Evolutionary conservation across 768 basidiomycete species (phyloP), one percentile per base, ranked within the genome.

Genomic region (Russula ochroleuca): DNA sequence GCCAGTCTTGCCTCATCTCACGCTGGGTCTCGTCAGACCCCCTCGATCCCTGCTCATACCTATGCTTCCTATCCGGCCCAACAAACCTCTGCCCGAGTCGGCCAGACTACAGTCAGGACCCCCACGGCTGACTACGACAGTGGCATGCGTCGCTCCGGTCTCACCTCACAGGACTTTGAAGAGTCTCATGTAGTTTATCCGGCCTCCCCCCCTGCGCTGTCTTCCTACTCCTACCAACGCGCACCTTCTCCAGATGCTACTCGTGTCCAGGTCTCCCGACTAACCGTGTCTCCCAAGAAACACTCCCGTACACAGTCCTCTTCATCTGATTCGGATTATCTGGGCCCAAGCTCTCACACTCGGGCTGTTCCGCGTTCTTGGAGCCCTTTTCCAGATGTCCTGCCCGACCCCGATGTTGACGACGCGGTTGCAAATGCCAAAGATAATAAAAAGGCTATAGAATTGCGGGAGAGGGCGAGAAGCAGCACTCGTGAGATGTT

Each of bases 401-500:
- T 15, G 47, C 37, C 4, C n/a, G 15, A 28, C 21, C n/a, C 11
- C 47, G 37, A 25, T 23, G 35, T 41, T 13, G 33, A 51, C 6
- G 41, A 57, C 10, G 28, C 40, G n/a, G 25, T 19, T 17, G 19
- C n/a, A 17, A 21, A 21, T 3, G 19, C 10, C 19, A 31, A 61
- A 25, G 21, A 23, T 9, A n/a, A 17, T 25, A n/a, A 50, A 2
- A n/a, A 6, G 6, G 59, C 59, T 13, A 37, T n/a, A 6, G 25
- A 55, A 21, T 49, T 65, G 37, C 52, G 64, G 10, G 48, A 51
- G 2, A 21, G 31, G 28, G 64, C 59, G 13, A 59, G 23, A 33
- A 28, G 35, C 48, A 28, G 25, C 5, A 1, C 23, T 21, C 48
- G 47, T 13, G 25, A 61, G 35, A 61, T 60, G 54, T 5, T 0